These are phyloP conservation scores for Neofusicoccum umdonicola DNA, from an alignment of 2,329 filamentous ascomycete genomes.

Conservation along the genomic window DNA sequence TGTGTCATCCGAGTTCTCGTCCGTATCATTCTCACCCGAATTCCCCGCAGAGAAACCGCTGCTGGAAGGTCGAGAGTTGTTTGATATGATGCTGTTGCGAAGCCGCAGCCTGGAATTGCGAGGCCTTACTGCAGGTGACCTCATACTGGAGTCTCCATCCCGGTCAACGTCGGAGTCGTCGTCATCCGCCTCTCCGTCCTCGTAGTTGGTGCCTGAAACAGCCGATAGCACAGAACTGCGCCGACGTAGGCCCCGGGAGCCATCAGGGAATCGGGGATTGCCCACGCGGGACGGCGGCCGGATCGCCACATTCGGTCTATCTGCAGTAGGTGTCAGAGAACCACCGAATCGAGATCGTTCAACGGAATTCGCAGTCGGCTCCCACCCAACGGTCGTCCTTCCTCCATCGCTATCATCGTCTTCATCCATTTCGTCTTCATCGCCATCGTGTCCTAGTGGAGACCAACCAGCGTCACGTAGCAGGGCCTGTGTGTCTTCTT, in stretches of 20 bases:
- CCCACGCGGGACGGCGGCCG: constrained; percentile 39
- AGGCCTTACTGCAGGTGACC: constrained; percentile 32
- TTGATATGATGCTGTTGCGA: constrained; percentile 28
- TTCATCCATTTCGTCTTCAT: constrained; percentile 38
- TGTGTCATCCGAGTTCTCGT: constrained; percentile 38
- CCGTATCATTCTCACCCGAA: constrained; percentile 33
- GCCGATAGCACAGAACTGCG: constrained; percentile 36
- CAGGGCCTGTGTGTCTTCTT: constrained; percentile 38
- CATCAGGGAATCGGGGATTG: constrained; percentile 32
- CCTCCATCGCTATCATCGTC: constrained; percentile 42
- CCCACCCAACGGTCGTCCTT: constrained; percentile 46
- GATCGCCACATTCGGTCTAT: constrained; percentile 41
- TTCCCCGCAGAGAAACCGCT: constrained; percentile 26
- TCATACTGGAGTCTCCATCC: constrained; percentile 38
- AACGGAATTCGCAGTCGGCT: constrained; percentile 45
- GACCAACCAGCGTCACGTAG: constrained; percentile 36
- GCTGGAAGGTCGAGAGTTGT: constrained; percentile 27
- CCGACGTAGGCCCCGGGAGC: constrained; percentile 38
- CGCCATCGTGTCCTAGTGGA: constrained; percentile 32
- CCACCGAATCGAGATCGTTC: constrained; percentile 44
- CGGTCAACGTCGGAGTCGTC: constrained; percentile 40
- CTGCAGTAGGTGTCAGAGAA: constrained; percentile 49
- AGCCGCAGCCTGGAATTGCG: constrained; percentile 36
- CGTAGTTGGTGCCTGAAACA: constrained; percentile 34
- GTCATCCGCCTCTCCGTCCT: constrained; percentile 43